Evolutionary conservation across 1,139 yeast genomes (phyloP).

Genomic region (Candida sp.): DNA sequence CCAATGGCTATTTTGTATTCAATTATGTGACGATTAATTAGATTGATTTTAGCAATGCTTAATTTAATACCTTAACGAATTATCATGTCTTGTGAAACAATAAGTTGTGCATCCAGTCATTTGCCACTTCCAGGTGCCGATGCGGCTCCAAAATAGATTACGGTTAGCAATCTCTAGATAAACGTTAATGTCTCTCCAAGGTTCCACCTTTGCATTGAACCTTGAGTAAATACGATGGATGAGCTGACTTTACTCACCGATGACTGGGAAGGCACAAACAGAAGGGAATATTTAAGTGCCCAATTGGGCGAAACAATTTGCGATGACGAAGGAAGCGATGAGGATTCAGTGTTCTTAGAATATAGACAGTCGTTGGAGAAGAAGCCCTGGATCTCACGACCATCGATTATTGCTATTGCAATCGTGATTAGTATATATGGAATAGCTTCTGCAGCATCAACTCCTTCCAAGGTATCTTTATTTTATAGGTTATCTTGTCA

Average conservation of each 20-base stretch:
- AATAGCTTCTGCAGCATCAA: slow-evolving; percentile 22
- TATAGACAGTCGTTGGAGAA: slow-evolving; percentile 28
- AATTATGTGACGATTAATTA: too few relatives aligned
- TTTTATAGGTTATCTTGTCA: slow-evolving; percentile 34
- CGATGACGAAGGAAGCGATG: slow-evolving; percentile 26
- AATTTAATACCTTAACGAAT: too few relatives aligned
- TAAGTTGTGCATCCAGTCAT: neutral
- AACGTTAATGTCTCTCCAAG: neutral
- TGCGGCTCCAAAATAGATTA: neutral
- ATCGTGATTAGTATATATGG: slow-evolving; percentile 21
- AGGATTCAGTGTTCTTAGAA: slow-evolving; percentile 28
- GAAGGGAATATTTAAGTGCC: neutral
- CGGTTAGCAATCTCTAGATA: neutral
- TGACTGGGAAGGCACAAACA: too few relatives aligned
- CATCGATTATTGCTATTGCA: slow-evolving; percentile 29
- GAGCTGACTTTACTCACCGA: neutral
- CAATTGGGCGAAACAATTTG: slow-evolving; percentile 17
- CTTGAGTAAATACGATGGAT: neutral
- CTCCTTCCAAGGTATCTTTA: slow-evolving; percentile 23
- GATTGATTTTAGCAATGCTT: too few relatives aligned
- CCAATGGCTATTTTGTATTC: too few relatives aligned
- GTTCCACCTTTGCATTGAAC: neutral
- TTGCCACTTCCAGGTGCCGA: neutral
- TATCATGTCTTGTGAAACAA: too few relatives aligned
- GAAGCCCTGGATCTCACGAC: slow-evolving; percentile 32